Evolutionary conservation across 768 basidiomycete species (phyloP).

Genomic region (Phaffia australis): DNA sequence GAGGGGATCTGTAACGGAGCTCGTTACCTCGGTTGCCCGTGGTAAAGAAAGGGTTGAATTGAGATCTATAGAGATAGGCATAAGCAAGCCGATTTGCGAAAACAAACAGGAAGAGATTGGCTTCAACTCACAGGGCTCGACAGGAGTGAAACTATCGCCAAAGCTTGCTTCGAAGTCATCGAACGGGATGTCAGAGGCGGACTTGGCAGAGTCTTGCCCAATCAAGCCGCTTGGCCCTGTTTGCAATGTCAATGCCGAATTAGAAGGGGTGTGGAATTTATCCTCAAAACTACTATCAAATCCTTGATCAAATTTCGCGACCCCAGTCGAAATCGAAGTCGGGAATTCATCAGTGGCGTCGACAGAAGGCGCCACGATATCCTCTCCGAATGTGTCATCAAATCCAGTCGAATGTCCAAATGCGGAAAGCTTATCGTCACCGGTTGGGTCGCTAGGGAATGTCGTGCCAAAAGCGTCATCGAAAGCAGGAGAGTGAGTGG

Average conservation of each 20-base stretch:
- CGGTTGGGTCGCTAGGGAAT: not conserved
- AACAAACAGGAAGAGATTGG: not conserved
- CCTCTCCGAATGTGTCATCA: no score
- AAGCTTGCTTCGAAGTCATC: conserved; percentile 13
- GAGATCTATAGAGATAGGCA: conserved; percentile 24
- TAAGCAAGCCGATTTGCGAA: conserved; percentile 9
- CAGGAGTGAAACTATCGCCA: conserved; percentile 19
- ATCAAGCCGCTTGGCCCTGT: conserved; percentile 18
- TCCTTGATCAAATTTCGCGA: not conserved
- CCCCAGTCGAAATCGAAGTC: no score
- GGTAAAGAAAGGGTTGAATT: conserved; percentile 1
- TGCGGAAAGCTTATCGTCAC: no score
- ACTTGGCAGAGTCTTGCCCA: not conserved
- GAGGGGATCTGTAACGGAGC: conserved; percentile 17
- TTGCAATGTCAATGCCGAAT: conserved; percentile 20
- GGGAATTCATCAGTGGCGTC: not conserved
- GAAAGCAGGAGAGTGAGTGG: conserved; percentile 5
- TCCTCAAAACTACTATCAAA: conserved; percentile 16
- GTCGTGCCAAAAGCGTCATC: conserved; percentile 15
- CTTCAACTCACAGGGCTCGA: not conserved
- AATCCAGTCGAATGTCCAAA: no score
- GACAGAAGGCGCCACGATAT: no score
- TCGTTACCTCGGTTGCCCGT: not conserved
- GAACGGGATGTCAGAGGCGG: conserved; percentile 8
- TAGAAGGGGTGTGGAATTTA: not conserved